These are phyloP conservation scores for Endothia cerciana DNA, from an alignment of 2,329 filamentous ascomycete genomes.

Conservation along the genomic window DNA sequence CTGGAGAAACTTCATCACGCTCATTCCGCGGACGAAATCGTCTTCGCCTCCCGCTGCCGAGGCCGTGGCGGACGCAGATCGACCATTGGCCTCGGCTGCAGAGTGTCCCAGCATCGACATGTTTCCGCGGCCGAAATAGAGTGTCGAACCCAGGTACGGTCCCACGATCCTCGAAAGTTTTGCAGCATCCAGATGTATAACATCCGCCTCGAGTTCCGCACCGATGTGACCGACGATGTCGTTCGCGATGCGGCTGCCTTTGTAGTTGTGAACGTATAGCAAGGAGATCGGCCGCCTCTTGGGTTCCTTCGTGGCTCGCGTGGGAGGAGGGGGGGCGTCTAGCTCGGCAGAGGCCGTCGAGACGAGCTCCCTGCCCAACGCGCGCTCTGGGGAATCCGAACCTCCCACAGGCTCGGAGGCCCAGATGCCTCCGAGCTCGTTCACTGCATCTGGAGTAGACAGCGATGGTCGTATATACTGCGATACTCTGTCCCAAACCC, in stretches of 20 bases:
- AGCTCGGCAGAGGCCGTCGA: conserved; percentile 40
- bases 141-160: conserved; percentile 67
- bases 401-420: conserved; percentile 22
- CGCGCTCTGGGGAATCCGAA: conserved; percentile 31
- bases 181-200: conserved; percentile 70
- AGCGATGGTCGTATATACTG: conserved; percentile 5
- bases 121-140: conserved; percentile 51
- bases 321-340: conserved; percentile 31
- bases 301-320: conserved; percentile 32
- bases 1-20: conserved; percentile 35
- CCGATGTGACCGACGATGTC: conserved; percentile 38
- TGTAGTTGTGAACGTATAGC: conserved; percentile 41
- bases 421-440: conserved; percentile 22
- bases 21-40: conserved; percentile 29
- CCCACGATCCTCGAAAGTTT: conserved; percentile 72
- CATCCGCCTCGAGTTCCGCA: conserved; percentile 59
- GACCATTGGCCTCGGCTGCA: conserved; percentile 58
- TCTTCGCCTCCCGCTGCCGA: conserved; percentile 41
- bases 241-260: conserved; percentile 36
- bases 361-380: conserved; percentile 38
- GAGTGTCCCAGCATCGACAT: conserved; percentile 61
- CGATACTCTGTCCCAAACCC: conserved; percentile 25
- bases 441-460: conserved; percentile 12
- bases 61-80: conserved; percentile 46
- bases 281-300: conserved; percentile 40